A percentile compares a stretch with the other conserved stretches of the same genome.
Conservation (phyloP, 2,329 filamentous ascomycete genomes). For the Penicillium sp. region DNA sequence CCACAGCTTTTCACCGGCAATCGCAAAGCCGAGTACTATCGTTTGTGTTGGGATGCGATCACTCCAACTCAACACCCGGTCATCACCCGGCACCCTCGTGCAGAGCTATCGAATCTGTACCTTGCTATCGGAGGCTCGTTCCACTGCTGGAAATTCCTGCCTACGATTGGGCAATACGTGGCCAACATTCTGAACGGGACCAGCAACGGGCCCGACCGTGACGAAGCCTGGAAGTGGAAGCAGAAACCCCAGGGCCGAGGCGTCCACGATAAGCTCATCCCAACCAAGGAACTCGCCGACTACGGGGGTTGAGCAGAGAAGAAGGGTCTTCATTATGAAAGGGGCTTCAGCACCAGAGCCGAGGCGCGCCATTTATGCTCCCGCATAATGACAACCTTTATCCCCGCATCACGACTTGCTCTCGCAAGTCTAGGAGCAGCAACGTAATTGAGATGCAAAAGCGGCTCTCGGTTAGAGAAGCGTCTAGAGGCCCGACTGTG, state of each 20-base stretch:
- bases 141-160: constrained; percentile 65
- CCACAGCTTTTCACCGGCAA: constrained; percentile 31
- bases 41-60: constrained; percentile 59
- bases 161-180: constrained; percentile 60
- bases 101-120: constrained; percentile 53
- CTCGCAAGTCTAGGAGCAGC: no score
- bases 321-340: no score
- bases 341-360: no score
- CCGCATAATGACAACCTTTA: no score
- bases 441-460: no score
- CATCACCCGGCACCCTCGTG: constrained; percentile 53
- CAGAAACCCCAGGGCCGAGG: constrained; percentile 15
- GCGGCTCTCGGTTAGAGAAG: no score
- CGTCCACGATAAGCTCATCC: constrained; percentile 31
- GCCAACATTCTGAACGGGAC: constrained; percentile 39
- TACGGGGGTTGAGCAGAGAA: constrained; percentile 8
- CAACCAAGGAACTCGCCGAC: constrained; percentile 26
- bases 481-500: no score
- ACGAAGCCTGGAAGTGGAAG: constrained; percentile 27
- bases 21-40: constrained; percentile 43
- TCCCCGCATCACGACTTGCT: no score
- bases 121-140: constrained; percentile 63
- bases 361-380: no score
- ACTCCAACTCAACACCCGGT: constrained; percentile 63
- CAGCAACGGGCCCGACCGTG: constrained; percentile 42